A percentile compares a stretch with the other conserved stretches of the same genome.
Evolutionary conservation across 1,284 basidiomycete genomes (phyloP).

Genomic region (Agaricales sp.): DNA sequence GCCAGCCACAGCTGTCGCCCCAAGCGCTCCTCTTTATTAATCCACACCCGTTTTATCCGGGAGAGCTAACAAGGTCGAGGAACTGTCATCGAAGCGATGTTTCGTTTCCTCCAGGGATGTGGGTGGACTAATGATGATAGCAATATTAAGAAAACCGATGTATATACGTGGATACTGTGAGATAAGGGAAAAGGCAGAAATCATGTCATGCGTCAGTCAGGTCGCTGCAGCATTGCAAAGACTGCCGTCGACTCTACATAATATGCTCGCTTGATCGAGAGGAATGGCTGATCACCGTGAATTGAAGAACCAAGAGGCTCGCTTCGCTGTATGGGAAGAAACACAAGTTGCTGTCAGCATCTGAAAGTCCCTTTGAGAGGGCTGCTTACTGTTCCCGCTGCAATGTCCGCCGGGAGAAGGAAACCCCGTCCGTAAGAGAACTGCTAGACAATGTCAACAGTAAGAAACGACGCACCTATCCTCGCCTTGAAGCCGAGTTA

Average conservation of each 20-base stretch:
- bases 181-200: not conserved
- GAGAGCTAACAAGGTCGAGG: too few species aligned
- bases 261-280: not conserved
- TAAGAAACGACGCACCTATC: constrained; percentile 53
- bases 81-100: too few species aligned
- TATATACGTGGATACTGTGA: constrained; percentile 1
- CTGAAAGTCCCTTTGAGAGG: not conserved
- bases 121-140: not conserved
- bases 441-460: constrained; percentile 15
- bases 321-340: constrained; percentile 47
- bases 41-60: too few species aligned
- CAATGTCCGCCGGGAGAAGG: constrained; percentile 7
- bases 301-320: constrained; percentile 84
- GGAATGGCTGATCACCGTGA: constrained; percentile 36
- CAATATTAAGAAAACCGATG: constrained; percentile 9
- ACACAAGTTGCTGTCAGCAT: constrained; percentile 14
- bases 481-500: constrained; percentile 68
- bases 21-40: too few species aligned
- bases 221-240: not conserved
- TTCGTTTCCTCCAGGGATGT: too few species aligned
- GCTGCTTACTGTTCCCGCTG: constrained; percentile 31
- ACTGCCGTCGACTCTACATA: not conserved
- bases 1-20: too few species aligned
- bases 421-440: constrained; percentile 7
- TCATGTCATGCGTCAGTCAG: constrained; percentile 11